Evolutionary conservation across 1,284 basidiomycete genomes (phyloP), one percentile per base, ranked within the genome.

Genomic region (Wolfiporia cocos): DNA sequence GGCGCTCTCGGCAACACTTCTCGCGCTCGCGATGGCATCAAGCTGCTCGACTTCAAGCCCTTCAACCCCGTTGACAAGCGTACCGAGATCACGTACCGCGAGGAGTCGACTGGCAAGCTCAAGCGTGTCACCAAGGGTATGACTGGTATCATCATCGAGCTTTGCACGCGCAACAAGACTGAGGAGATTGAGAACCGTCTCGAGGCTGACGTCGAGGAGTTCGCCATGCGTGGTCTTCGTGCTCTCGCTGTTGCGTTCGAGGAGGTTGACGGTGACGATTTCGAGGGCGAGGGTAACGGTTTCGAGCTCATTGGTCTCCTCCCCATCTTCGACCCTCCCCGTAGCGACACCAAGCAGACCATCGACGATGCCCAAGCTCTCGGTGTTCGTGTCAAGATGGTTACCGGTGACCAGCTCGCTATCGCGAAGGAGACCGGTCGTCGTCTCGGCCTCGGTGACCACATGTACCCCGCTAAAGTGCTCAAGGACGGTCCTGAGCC

Each of bases 11-110:
- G 83, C 43, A 86, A 92, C 63, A 58, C 80, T 5, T 37, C 66
- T 33, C 76, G 77, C 50, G 92, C 94, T 48, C 93, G 93, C 54
- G 78, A 77, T 46, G 94, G 93, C 41, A 96, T 98, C 73, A 92
- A 90, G 65, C 81, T 97, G 44, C 75, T 97, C 61, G 92, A 98
- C 70, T 99, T 99, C 81, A 97, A 95, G 76, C 93, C 95, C 17
- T 98, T 98, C 81, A 95, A 98, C 78, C 94, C 95, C 46, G 92
- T 95, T 56, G 92, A 95, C 78, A 98, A 98, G 80, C 92, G 94
- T 64, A 98, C 94, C 49, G 93, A 97, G 73, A 94, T 96, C 63
- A 98, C 95, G 43, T 97, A 97, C 76, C 84, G 82, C 48, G 94
- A 97, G 67, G 86, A 93, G 66, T 78, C 91, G 18, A 80, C 89